A percentile compares a stretch with the other conserved stretches of the same genome.
Conservation (phyloP, 2,329 filamentous ascomycete genomes). For the Fusarium devonianum region DNA sequence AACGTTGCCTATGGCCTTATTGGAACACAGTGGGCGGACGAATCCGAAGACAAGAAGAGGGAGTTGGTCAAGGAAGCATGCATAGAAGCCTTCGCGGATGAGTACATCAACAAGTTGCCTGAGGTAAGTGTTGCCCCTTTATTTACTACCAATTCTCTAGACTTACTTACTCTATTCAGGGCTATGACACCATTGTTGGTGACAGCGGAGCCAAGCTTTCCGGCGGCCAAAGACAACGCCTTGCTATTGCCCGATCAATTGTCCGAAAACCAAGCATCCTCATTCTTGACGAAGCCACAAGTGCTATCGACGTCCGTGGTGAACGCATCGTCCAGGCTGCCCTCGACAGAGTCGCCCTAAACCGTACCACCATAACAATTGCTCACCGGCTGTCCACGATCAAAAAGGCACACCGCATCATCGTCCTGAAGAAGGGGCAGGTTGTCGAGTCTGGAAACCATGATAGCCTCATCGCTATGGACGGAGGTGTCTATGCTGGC, state of each 20-base stretch:
- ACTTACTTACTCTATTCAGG: slow-evolving; percentile 48
- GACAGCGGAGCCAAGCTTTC: slow-evolving; percentile 80
- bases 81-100: slow-evolving; percentile 71
- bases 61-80: slow-evolving; percentile 70
- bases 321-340: slow-evolving; percentile 70
- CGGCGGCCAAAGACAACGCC: slow-evolving; percentile 84
- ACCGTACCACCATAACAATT: slow-evolving; percentile 75
- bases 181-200: slow-evolving; percentile 77
- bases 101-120: slow-evolving; percentile 71
- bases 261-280: slow-evolving; percentile 74
- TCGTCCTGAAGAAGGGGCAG: slow-evolving; percentile 75
- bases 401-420: slow-evolving; percentile 78
- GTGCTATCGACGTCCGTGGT: slow-evolving; percentile 64
- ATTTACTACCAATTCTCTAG: not conserved
- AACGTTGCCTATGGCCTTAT: slow-evolving; percentile 69
- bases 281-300: slow-evolving; percentile 80
- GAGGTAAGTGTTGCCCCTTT: slow-evolving; percentile 48
- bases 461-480: slow-evolving; percentile 68
- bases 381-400: slow-evolving; percentile 79
- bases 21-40: slow-evolving; percentile 60
- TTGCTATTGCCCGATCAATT: slow-evolving; percentile 79
- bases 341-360: slow-evolving; percentile 65
- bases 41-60: slow-evolving; percentile 61
- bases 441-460: slow-evolving; percentile 80
- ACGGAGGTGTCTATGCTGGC: slow-evolving; percentile 69